Evolutionary conservation across 2,329 filamentous ascomycete genomes (phyloP), one percentile per base, ranked within the genome.

Genomic region (Verticillium alfalfae): DNA sequence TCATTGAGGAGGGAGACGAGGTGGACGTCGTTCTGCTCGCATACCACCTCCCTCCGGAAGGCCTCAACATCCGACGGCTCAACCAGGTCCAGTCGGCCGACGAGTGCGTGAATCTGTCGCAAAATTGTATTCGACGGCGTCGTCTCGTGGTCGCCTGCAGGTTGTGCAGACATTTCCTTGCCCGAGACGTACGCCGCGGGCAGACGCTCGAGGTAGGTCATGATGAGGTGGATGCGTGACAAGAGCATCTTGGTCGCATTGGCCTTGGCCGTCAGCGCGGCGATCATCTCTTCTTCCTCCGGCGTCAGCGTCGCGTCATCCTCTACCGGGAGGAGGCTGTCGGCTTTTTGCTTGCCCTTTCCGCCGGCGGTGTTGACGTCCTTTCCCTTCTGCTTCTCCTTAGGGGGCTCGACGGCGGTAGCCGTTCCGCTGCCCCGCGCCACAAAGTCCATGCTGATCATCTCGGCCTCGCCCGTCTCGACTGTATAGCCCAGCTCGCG

Each of bases 221-320:
- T 84, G 67, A 94, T 84, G 61, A 94, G 83, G 55, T 84, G 82
- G 67, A 95, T 86, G 58, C 91, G 87, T 7, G 88, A 86, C 70
- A 94, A 88, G 34, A 99, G 86, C 88, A 97, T 97, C 77, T 93
- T 94, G 70, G 97, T 89, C 34, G 95, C 93, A 75, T 97, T 98
- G 65, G 90, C 85, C 70, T 96, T 97, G 64, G 93, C 90, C 34
- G 89, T 95, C 26, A 99, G 85, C 16, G 84, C 79, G 34, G 84
- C 80, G 61, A 88, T 80, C 71, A 84, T 79, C 72, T 88, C 85
- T 60, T 87, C 82, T 64, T 88, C 86, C 64, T 85, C 84, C 18
- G 78, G 75, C 0, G 81, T 82, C n/a, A 88, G 76, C 39, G 75
- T 73, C 62, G 81, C 77, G 16, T 81, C 78, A 12, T 55, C 41